Conservation (phyloP, 371 early-diverging fungal genomes). For the Mortierella sp. region DNA sequence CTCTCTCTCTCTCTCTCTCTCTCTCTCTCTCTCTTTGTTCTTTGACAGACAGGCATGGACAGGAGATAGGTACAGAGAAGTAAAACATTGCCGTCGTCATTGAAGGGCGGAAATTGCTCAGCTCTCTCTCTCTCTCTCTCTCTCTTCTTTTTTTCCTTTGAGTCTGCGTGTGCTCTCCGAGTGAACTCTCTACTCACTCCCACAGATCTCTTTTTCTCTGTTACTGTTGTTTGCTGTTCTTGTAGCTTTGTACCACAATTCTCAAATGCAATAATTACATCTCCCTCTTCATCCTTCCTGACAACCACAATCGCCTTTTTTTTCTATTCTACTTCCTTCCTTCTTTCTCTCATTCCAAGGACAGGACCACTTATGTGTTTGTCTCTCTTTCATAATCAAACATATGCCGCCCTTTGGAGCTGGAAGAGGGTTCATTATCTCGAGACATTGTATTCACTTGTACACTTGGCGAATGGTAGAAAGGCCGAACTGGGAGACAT, state of each 20-base stretch:
- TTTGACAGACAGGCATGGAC: background rate
- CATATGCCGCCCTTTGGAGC: background rate
- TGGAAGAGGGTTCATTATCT: conserved; percentile 6
- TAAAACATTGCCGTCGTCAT: conserved; percentile 12
- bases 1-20: background rate
- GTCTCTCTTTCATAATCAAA: background rate
- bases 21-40: no score
- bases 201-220: background rate
- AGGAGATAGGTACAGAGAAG: background rate
- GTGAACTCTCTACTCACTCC: background rate
- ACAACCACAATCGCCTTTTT: background rate
- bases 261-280: conserved; percentile 1
- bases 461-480: background rate
- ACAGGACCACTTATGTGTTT: background rate
- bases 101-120: conserved; percentile 10
- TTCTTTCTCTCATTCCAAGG: background rate
- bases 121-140: conserved; percentile 2
- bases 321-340: background rate
- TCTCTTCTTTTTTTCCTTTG: background rate
- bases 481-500: background rate
- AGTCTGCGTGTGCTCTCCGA: background rate
- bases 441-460: background rate
- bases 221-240: background rate
- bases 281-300: background rate
- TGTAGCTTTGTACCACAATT: background rate